Evolutionary conservation across 2,329 filamentous ascomycete genomes (phyloP).

Genomic region (Exophiala aquamarina): DNA sequence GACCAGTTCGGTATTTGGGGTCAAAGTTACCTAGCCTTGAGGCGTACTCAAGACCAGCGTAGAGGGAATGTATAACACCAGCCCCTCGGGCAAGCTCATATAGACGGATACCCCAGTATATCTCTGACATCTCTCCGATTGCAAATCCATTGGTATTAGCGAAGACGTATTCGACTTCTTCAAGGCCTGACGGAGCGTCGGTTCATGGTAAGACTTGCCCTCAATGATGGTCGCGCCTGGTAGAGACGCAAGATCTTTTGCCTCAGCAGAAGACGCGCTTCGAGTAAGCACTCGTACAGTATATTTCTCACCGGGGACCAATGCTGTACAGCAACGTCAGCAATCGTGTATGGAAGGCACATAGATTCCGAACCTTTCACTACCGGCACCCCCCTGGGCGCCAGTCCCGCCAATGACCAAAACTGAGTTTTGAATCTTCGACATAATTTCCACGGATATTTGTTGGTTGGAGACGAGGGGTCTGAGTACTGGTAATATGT

Average conservation of each 20-base stretch:
- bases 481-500: too few species aligned
- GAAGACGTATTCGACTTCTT: constrained; percentile 48
- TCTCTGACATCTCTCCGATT: constrained; percentile 33
- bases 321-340: background rate
- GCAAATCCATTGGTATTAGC: constrained; percentile 57
- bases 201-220: constrained; percentile 49
- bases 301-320: constrained; percentile 35
- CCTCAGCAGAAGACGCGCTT: constrained; percentile 40
- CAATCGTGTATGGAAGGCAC: background rate
- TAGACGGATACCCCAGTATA: constrained; percentile 41
- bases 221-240: constrained; percentile 47
- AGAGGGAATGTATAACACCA: constrained; percentile 43
- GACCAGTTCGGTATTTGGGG: constrained; percentile 44
- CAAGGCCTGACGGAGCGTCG: constrained; percentile 46
- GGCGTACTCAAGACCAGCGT: constrained; percentile 46
- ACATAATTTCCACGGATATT: background rate
- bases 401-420: constrained; percentile 49
- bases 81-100: constrained; percentile 43
- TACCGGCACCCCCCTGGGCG: constrained; percentile 51
- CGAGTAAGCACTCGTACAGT: constrained; percentile 49
- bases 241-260: constrained; percentile 41
- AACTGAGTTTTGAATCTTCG: background rate
- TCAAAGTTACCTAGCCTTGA: constrained; percentile 49
- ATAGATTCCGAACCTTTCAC: constrained; percentile 38
- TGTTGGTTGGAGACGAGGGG: too few species aligned